Evolutionary conservation across 164 flowering plant species (phyloP), one percentile per base, ranked within the genome.

Genomic region (Vitis labrusca): DNA sequence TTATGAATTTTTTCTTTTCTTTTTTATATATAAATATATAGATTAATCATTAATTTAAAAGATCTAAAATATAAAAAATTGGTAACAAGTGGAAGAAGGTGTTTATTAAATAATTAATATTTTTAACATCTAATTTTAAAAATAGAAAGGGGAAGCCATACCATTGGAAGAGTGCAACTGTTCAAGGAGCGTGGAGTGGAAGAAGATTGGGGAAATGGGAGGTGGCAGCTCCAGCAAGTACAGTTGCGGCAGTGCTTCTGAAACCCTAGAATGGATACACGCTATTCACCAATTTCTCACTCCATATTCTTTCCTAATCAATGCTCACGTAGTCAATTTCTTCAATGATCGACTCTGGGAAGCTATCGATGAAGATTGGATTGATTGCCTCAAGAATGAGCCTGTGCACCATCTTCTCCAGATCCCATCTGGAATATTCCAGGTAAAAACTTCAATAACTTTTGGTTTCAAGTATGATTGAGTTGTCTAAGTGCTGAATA

Each of bases 261-360:
- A 87, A 80, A 94, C 98, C 71, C 81, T 84, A 50, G 85, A 84
- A 69, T 92, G 97, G 98, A 91, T 91, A 48, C 72, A 79, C 51
- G 90, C 91, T 51, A 94, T 94, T 30, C 67, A 73, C 30, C 76
- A 80, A 57, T 94, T 92, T 82, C 73, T 94, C 48, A 67, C 58
- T 44, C 91, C 90, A 37, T 87, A 79, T 78, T 48, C 73, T 52
- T 83, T 71, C 73, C 76, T 94, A 32, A 53, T 79, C 1, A 70
- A 91, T 15, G 85, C 95, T 44, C 92, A 85, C 63, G 90, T 90
- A 68, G 91, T 91, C 80, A 86, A 90, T 79, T 91, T 90, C 90
- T 89, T 88, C 87, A 86, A 77, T 85, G 94, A 89, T 75, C 83
- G 82, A 60, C 74, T 90, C 23, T 91, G 97, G 98, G 91, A 94